These are phyloP conservation scores for Sporothrix mexicana DNA, from an alignment of 2,329 filamentous ascomycete species.

Conservation along the genomic window DNA sequence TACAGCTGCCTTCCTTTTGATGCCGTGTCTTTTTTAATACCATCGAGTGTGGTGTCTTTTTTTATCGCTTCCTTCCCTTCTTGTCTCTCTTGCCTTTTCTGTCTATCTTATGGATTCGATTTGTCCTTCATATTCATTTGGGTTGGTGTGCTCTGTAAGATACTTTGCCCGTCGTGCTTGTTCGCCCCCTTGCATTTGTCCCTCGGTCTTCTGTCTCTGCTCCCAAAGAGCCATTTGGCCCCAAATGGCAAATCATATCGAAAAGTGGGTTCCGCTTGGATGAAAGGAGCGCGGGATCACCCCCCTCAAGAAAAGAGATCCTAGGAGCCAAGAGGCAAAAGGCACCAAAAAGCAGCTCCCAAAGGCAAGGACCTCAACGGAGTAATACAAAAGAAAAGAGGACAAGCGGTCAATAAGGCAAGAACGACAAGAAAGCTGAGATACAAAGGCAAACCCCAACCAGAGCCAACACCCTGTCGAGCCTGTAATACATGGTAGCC, in stretches of 20 bases:
- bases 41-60: not conserved
- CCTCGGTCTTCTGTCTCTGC: constrained; percentile 10
- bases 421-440: not conserved
- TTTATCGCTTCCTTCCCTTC: not conserved
- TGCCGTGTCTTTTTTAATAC: not conserved
- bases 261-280: constrained; percentile 29
- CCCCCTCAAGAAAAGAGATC: not conserved
- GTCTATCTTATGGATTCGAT: not conserved
- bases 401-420: not conserved
- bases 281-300: constrained; percentile 29
- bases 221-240: not conserved
- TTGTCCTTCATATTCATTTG: constrained; percentile 10
- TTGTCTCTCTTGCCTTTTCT: not conserved
- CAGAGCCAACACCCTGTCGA: not conserved
- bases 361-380: not conserved
- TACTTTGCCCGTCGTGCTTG: not conserved
- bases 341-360: not conserved
- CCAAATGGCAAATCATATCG: constrained; percentile 10
- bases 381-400: constrained; percentile 12
- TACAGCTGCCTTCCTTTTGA: not conserved
- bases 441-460: constrained; percentile 9
- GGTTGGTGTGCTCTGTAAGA: not conserved
- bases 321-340: constrained; percentile 23
- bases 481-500: not conserved
- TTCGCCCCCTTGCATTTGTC: constrained; percentile 20